These are phyloP conservation scores for Lactarius hatsudake DNA, from an alignment of 768 basidiomycete species.

Conservation along the genomic window DNA sequence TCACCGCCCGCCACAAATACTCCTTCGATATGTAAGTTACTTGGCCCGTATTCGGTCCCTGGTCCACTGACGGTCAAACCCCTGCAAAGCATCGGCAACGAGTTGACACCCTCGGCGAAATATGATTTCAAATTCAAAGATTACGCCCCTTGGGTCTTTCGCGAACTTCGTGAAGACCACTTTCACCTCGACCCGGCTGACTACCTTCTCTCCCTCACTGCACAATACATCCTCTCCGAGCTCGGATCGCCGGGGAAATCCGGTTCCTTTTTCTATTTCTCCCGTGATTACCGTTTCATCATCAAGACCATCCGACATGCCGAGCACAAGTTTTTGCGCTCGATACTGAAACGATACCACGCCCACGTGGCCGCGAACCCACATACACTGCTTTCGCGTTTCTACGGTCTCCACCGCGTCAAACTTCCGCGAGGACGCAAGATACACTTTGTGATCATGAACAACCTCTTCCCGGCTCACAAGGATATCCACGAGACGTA, in stretches of 20 bases:
- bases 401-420: constrained; percentile 96
- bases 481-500: constrained; percentile 97
- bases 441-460: constrained; percentile 99
- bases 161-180: constrained; percentile 88
- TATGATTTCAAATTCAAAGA: constrained; percentile 99
- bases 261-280: constrained; percentile 99
- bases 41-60: constrained; percentile 21
- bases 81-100: constrained; percentile 79
- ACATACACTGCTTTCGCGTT: constrained; percentile 88
- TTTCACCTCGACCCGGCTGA: constrained; percentile 97
- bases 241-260: constrained; percentile 98
- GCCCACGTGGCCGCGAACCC: constrained; percentile 86
- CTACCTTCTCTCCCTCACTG: constrained; percentile 93
- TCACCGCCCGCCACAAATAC: constrained; percentile 85
- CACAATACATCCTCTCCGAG: constrained; percentile 97
- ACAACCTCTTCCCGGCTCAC: constrained; percentile 97
- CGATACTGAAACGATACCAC: constrained; percentile 81
- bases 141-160: constrained; percentile 98
- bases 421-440: constrained; percentile 92
- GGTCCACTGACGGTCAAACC: constrained; percentile 10
- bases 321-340: constrained; percentile 91
- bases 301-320: constrained; percentile 97
- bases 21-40: constrained; percentile 90
- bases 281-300: constrained; percentile 97
- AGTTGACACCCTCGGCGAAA: constrained; percentile 94